Base-by-base conservation (phyloP, 2,329 filamentous ascomycete species). In the Aureobasidium sp. region DNA sequence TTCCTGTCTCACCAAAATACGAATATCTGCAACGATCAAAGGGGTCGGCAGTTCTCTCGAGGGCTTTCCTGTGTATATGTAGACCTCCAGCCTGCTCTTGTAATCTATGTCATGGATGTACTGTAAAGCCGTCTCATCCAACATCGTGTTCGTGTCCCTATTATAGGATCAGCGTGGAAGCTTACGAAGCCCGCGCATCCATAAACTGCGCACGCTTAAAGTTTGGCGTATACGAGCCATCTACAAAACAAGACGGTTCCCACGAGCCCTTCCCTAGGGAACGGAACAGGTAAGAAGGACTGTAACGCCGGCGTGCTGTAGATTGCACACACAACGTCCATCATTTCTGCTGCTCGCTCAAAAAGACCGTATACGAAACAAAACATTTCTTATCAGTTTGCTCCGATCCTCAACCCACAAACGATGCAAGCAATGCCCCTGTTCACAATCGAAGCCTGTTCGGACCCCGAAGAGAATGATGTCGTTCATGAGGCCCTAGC, bases 151-250 rank as follows among this genome's bases (percentile, higher is more conserved):
- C 37, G 51, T 55, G 26, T 43, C 10, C 6, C 41, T 15, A 29
- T n/a, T 8, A 55, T 32, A 43, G 37, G 53, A 44, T 46, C 53
- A 44, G 39, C 53, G 26, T 20, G 12, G 32, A 27, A 44, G 53
- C 53, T 57, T n/a, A 57, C 53, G 53, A 46, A 57, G 39, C 53
- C 46, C n/a, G 17, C 36, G 32, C 26, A 17, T 43, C 51, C 20
- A 13, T 15, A 5, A 15, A 29, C 51, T 29, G 27, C 53, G 13
- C 27, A 26, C 53, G 17, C n/a, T 46, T 46, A 44, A 26, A 32
- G 53, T 44, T 57, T 57, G 37, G n/a, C 3, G 36, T 56, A 56
- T 56, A 57, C 53, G 53, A 57, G 27, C 26, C 8, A 27, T 32
- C 24, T 56, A 20, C 7, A 15, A 20, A 39, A 53, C 51, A 53